Evolutionary conservation across 2,329 filamentous ascomycete species (phyloP).

Genomic region (Aspergillus proliferans): DNA sequence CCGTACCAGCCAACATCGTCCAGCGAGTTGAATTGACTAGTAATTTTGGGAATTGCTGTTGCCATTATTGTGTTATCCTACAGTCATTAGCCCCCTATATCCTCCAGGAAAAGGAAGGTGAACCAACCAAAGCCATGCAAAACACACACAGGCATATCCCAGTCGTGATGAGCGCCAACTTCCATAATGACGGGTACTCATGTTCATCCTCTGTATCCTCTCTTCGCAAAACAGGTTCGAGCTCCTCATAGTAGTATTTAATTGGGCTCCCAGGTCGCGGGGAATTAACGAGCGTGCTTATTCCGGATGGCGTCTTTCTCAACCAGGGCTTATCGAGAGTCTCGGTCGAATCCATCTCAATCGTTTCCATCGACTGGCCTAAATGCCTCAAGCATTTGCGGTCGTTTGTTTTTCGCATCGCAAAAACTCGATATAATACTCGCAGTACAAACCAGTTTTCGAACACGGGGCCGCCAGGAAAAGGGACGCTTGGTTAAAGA

Average conservation of each 20-base stretch:
- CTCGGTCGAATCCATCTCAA: no score
- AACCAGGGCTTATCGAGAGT: not conserved
- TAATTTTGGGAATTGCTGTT: constrained; percentile 45
- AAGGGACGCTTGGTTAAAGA: not conserved
- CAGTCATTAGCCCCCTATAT: not conserved
- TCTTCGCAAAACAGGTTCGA: constrained; percentile 1
- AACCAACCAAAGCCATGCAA: constrained; percentile 31
- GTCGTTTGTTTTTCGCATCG: no score
- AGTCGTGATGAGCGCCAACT: constrained; percentile 29
- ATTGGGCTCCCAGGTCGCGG: constrained; percentile 1
- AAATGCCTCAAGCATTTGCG: no score
- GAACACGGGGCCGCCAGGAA: no score
- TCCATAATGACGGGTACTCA: constrained; percentile 28
- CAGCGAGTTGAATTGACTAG: constrained; percentile 42
- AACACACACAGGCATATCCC: constrained; percentile 35
- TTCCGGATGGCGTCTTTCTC: constrained; percentile 5
- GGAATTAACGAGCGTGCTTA: constrained; percentile 15
- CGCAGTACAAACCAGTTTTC: no score
- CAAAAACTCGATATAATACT: no score
- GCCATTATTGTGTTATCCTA: constrained; percentile 41
- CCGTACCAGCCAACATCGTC: constrained; percentile 47
- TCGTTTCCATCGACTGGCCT: no score
- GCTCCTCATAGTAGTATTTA: constrained; percentile 5
- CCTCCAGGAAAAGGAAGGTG: not conserved
- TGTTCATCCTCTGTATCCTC: constrained; percentile 14